Conservation (phyloP, 1,284 basidiomycete species). For the Schizophyllum commune region DNA sequence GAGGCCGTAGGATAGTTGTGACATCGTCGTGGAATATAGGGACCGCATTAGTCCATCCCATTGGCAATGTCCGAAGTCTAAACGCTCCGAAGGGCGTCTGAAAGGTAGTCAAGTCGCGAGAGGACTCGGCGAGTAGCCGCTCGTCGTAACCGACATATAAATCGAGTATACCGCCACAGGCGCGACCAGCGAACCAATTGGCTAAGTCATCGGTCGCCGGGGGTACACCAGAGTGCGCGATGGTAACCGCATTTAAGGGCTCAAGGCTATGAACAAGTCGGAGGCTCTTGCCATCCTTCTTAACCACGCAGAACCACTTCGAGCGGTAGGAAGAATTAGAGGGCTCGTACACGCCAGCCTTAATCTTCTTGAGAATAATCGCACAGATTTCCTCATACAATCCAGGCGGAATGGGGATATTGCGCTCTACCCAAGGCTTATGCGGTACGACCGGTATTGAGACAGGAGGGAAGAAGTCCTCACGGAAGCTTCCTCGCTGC, state of each 20-base stretch:
- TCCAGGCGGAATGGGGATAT: conserved; percentile 32
- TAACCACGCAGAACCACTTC: conserved; percentile 29
- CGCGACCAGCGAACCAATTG: conserved; percentile 15
- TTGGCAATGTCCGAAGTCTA: conserved; percentile 18
- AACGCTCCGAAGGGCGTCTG: conserved; percentile 19
- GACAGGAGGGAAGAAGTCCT: conserved; percentile 27
- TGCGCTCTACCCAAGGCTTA: conserved; percentile 25
- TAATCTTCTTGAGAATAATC: conserved; percentile 24
- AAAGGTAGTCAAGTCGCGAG: conserved; percentile 20
- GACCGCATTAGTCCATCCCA: conserved; percentile 26
- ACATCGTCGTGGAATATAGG: conserved; percentile 22
- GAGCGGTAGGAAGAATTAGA: conserved; percentile 30
- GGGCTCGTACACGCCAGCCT: conserved; percentile 27
- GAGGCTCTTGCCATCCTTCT: conserved; percentile 28
- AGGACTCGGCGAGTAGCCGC: conserved; percentile 12
- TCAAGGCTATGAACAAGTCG: conserved; percentile 24
- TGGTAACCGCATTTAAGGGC: conserved; percentile 25
- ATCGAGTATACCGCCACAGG: conserved; percentile 18
- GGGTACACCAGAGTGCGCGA: conserved; percentile 20
- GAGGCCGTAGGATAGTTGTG: conserved; percentile 18
- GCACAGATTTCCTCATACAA: conserved; percentile 24
- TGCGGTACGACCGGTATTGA: conserved; percentile 26
- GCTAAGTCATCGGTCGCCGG: conserved; percentile 18
- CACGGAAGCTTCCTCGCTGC: conserved; percentile 23
- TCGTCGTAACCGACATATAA: conserved; percentile 20